phyloP scores from a whole-genome alignment of 345 rosid species.

The Eucalyptus virginea region DNA sequence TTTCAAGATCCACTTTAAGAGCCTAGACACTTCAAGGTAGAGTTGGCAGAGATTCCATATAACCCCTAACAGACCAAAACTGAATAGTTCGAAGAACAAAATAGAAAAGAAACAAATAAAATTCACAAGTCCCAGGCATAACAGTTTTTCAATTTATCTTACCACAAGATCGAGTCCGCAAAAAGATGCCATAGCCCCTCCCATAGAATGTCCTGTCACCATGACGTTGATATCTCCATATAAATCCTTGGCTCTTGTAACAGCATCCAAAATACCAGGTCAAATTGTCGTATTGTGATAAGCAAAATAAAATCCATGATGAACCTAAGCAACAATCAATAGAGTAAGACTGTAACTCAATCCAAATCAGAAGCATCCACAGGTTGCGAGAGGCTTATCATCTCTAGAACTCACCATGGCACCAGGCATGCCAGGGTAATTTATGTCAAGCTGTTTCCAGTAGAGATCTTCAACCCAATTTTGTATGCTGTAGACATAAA shows the following conservation, averaged over 20 bases:
- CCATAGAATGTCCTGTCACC: background rate
- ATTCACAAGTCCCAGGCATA: no score
- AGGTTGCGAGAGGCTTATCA: background rate
- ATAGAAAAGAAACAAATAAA: background rate
- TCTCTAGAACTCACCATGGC: background rate
- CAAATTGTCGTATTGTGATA: background rate
- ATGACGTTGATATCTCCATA: background rate
- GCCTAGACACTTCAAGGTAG: background rate
- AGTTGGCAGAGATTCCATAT: background rate
- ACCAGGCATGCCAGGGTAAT: accelerated
- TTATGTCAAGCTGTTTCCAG: no score
- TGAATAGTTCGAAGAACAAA: background rate
- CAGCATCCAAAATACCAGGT: background rate
- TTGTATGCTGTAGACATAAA: accelerated
- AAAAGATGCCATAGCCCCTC: no score
- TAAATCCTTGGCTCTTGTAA: background rate
- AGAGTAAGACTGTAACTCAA: no score
- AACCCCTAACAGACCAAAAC: background rate
- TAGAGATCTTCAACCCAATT: no score
- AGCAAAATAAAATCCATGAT: background rate
- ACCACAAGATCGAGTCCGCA: no score
- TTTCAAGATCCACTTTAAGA: background rate
- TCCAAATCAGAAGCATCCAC: background rate
- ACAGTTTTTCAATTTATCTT: no score
- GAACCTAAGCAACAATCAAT: background rate